Conservation (phyloP, 192 early-diverging fungal species). For the Cladochytrium replicatum region DNA sequence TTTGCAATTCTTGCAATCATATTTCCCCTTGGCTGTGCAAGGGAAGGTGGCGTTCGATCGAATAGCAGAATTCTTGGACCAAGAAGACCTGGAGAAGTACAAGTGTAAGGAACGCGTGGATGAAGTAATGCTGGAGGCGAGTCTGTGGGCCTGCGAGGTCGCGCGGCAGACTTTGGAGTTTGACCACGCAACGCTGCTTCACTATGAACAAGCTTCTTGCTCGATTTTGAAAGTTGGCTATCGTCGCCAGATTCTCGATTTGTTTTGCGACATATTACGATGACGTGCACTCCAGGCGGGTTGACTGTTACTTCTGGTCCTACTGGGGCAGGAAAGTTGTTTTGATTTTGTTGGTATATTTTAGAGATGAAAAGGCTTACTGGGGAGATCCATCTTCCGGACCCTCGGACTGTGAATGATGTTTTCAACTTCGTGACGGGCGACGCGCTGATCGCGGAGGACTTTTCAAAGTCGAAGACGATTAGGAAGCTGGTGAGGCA, state of each 20-base stretch:
- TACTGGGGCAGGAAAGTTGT: constrained; percentile 29
- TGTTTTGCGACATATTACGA: constrained; percentile 12
- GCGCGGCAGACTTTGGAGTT: constrained; percentile 12
- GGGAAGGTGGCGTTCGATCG: constrained; percentile 40
- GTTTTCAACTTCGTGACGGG: neutral
- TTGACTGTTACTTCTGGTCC: constrained; percentile 21
- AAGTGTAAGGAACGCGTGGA: neutral
- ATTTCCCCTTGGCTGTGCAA: constrained; percentile 18
- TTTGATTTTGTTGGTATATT: constrained; percentile 21
- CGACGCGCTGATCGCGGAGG: neutral
- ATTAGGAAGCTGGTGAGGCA: no score
- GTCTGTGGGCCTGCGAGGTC: no score
- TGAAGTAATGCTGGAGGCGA: no score
- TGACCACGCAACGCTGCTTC: constrained; percentile 8
- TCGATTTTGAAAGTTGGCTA: neutral
- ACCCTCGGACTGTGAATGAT: neutral
- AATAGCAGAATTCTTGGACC: constrained; percentile 25
- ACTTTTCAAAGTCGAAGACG: neutral
- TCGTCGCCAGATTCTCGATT: neutral
- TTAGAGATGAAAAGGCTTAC: neutral
- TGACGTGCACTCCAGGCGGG: constrained; percentile 16
- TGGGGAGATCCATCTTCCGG: neutral
- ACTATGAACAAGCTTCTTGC: neutral
- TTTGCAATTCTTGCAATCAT: constrained; percentile 12
- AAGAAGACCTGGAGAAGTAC: constrained; percentile 18